phyloP scores from a whole-genome alignment of 345 rosid species.

The Salix koriyanagi region DNA sequence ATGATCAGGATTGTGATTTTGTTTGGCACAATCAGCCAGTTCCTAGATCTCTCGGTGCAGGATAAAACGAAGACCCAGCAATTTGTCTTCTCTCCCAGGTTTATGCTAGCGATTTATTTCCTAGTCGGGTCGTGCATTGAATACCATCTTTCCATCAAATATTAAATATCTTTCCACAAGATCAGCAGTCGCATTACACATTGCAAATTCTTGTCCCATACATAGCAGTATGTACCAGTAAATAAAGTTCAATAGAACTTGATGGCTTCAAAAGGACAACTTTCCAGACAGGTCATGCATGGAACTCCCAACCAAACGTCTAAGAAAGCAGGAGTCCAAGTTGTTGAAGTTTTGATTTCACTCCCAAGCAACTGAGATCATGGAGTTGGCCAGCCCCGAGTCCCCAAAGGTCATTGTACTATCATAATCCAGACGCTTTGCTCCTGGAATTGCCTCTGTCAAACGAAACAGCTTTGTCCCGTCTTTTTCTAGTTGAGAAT shows the following conservation, averaged over 20 bases:
- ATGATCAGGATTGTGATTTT: not conserved
- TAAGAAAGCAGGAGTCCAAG: not conserved
- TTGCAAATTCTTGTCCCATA: not conserved
- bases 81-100: not conserved
- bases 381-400: slow-evolving; percentile 86
- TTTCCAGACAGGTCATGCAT: not conserved
- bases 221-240: not conserved
- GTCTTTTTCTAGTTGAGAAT: slow-evolving; percentile 55
- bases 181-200: not conserved
- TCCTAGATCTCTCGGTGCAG: not conserved
- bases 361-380: slow-evolving; percentile 72
- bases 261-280: not conserved
- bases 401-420: slow-evolving; percentile 66
- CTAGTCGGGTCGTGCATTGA: not conserved
- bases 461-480: slow-evolving; percentile 63
- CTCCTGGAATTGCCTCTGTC: slow-evolving; percentile 85
- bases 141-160: not conserved
- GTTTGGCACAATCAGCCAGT: not conserved
- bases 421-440: slow-evolving; percentile 66
- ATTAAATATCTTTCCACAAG: not conserved
- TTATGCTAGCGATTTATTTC: not conserved
- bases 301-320: not conserved
- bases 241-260: not conserved
- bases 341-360: slow-evolving; percentile 20
- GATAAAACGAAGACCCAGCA: not conserved